A percentile compares a stretch with the other conserved stretches of the same genome.
phyloP scores from a whole-genome alignment of 2,329 filamentous ascomycete genomes.

The Aspergillus uvarum region DNA sequence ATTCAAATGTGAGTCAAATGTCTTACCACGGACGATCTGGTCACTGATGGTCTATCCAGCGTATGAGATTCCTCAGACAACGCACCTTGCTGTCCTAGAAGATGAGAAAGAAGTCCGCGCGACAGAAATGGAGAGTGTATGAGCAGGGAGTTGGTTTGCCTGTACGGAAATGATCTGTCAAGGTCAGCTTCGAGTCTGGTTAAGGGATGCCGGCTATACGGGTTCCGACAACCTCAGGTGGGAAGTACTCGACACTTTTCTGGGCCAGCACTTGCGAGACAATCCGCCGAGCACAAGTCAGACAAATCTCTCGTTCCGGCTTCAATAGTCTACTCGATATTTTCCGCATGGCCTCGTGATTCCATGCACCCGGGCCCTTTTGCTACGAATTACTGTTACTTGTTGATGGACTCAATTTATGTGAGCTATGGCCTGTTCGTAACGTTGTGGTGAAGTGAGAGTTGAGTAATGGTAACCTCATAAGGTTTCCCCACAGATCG shows the following conservation, averaged over 20 bases:
- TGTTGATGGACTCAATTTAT: background rate
- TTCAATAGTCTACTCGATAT: background rate
- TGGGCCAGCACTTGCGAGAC: background rate
- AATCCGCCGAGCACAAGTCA: background rate
- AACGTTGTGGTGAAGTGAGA: background rate
- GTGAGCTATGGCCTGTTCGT: background rate
- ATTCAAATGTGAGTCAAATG: slow-evolving; percentile 5
- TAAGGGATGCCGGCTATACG: background rate
- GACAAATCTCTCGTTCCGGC: background rate
- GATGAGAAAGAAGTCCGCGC: slow-evolving; percentile 2
- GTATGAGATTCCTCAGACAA: background rate
- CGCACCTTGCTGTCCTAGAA: background rate
- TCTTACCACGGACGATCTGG: background rate
- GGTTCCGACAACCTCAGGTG: background rate
- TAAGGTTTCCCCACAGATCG: background rate
- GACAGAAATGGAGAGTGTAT: slow-evolving; percentile 1
- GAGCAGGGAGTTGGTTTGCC: background rate
- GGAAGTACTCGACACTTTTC: background rate
- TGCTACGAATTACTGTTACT: background rate
- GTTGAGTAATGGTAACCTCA: background rate
- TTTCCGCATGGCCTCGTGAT: background rate
- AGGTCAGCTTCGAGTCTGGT: background rate
- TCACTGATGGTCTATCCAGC: background rate
- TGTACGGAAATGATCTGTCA: background rate
- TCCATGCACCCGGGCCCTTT: background rate